Evolutionary conservation across 257 asterid species (phyloP), one percentile per base, ranked within the genome.

Genomic region (Primulina tabacum): DNA sequence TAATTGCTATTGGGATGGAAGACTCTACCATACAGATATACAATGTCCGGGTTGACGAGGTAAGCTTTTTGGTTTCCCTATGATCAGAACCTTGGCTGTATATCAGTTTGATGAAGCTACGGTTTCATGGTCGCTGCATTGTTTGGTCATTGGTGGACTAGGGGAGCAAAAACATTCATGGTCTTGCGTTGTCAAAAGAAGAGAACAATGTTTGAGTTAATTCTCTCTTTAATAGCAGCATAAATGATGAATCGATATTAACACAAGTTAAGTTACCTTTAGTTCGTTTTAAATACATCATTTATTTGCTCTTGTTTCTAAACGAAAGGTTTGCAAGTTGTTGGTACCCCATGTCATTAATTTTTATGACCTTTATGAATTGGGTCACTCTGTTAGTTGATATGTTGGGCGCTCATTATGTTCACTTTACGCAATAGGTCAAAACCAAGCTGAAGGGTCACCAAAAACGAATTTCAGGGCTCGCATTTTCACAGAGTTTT

Each of bases 391-490:
- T 7, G 17, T 50, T 50, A 16, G 20, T 34, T 67, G 33, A 21
- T 10, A 7, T 14, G 20, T 5, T 60, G 16, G 56, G 11, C 21
- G 40, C 62, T 20, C 64, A 32, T 65, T 63, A 2, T 63, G 4
- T 34, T 47, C n/a, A 61, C 26, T 52, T 32, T 28, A 18, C 37
- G 40, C 62, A 65, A 68, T 71, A 90, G 98, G 97, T 92, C 53
- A 92, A 88, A 80, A 87, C 84, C 67, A 90, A 92, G 87, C 94
- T 92, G 71, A 92, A 86, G 85, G 98, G 98, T 75, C 98, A 92
- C 81, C 93, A 85, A 82, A 90, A 90, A 79, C 89, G 87, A 76
- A 90, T 92, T 66, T 82, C 98, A 4, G 97, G 98, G 80, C 97
- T 92, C 70, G 96, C 98, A 17, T 92, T 92, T 80, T 92, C 97